Percentiles rank a stretch among this genome's conserved stretches.
These are phyloP conservation scores for Phytophthora macrochlamydospora DNA, from an alignment of 352 stramenopile species.

Conservation along the genomic window DNA sequence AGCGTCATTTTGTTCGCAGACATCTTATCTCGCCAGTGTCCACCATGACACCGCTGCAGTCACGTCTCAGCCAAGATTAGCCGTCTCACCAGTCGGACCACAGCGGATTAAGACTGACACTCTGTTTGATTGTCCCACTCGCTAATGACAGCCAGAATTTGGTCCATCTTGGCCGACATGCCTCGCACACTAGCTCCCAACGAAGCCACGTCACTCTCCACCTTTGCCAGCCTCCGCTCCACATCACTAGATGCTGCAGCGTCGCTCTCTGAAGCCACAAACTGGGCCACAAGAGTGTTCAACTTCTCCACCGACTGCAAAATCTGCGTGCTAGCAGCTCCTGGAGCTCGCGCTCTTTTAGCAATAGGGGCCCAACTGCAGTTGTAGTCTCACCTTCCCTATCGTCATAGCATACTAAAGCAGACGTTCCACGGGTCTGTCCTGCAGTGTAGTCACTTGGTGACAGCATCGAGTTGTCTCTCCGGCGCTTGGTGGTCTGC, in stretches of 20 bases:
- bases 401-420: neutral
- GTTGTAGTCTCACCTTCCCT: neutral
- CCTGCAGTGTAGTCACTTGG: neutral
- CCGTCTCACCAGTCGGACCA: neutral
- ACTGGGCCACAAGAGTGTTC: slow-evolving; percentile 13
- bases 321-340: slow-evolving; percentile 4
- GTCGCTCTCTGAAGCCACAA: slow-evolving; percentile 5
- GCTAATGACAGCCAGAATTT: slow-evolving; percentile 5
- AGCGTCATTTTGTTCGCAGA: neutral
- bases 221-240: slow-evolving; percentile 6
- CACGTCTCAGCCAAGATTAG: neutral
- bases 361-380: neutral
- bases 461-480: slow-evolving; percentile 1
- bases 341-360: neutral
- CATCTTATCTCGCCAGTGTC: neutral
- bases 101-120: neutral
- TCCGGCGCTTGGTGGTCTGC: neutral
- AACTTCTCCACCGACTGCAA: slow-evolving; percentile 15
- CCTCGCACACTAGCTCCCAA: slow-evolving; percentile 8
- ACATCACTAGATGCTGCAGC: neutral
- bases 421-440: neutral
- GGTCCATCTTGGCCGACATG: slow-evolving; percentile 12
- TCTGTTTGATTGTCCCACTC: neutral
- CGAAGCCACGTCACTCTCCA: slow-evolving; percentile 8
- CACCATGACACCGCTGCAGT: neutral